Percentiles rank a stretch among this genome's conserved stretches.
Evolutionary conservation across 495 filamentous ascomycete genomes (phyloP).

Genomic region (Trichoderma erinaceum): DNA sequence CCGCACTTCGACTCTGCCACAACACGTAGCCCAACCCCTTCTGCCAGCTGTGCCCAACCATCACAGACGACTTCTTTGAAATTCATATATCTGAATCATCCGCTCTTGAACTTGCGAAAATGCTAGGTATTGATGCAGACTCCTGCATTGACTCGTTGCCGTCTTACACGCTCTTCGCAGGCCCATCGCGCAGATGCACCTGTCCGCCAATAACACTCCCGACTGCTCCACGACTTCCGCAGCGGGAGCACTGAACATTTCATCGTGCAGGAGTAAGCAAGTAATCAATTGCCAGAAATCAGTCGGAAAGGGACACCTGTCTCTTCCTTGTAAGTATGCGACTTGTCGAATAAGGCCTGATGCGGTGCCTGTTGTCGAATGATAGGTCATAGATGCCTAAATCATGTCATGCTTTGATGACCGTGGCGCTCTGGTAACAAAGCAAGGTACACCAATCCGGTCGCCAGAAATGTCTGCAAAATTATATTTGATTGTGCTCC

Average conservation of each 20-base stretch:
- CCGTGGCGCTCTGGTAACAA: neutral
- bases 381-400: neutral
- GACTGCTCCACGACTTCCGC: neutral
- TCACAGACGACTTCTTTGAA: neutral
- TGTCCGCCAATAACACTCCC: neutral
- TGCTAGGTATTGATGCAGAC: neutral
- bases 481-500: neutral
- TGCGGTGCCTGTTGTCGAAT: neutral
- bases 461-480: neutral
- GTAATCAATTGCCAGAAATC: neutral
- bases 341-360: neutral
- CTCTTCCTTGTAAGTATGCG: neutral
- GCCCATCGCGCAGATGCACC: neutral
- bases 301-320: neutral
- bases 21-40: neutral
- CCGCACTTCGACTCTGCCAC: slow-evolving; percentile 1
- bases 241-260: neutral
- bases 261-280: slow-evolving; percentile 9
- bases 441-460: slow-evolving; percentile 9
- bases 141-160: neutral
- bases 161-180: neutral
- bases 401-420: neutral
- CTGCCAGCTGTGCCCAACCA: neutral
- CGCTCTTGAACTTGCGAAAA: neutral
- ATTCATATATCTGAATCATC: neutral